Conservation (phyloP, 129 eudicot species). For the Ambrosia trifida region DNA sequence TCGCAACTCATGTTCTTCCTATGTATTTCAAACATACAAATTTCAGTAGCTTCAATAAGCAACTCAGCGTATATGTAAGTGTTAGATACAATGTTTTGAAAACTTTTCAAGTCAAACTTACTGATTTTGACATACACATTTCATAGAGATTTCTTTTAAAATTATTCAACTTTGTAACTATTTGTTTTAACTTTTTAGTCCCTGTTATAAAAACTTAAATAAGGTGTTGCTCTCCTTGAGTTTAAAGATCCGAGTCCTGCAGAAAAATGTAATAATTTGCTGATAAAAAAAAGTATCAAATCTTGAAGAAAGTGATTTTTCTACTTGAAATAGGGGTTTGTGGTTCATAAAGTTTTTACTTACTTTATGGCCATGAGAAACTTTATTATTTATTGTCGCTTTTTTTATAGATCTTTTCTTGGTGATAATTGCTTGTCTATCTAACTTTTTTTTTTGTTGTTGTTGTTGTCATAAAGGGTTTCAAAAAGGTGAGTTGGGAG, state of each 20-base stretch:
- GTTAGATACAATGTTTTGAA: not conserved
- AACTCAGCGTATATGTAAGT: constrained; percentile 28
- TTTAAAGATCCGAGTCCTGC: no score
- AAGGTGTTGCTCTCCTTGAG: no score
- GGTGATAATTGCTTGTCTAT: not conserved
- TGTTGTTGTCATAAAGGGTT: constrained; percentile 5
- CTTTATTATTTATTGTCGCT: not conserved
- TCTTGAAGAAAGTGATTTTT: no score
- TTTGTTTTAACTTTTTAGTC: no score
- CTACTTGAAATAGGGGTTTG: no score
- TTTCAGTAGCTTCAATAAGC: constrained; percentile 32
- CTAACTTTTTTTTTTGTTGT: not conserved
- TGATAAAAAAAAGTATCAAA: no score
- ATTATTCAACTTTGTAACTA: no score
- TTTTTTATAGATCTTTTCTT: not conserved
- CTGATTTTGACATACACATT: not conserved
- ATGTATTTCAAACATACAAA: constrained; percentile 27
- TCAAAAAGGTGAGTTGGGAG: constrained; percentile 22
- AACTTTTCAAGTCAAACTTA: not conserved
- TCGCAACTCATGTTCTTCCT: constrained; percentile 21
- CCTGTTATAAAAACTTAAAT: no score
- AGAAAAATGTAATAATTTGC: no score
- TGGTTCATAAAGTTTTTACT: not conserved
- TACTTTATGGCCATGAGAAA: no score
- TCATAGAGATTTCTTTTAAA: not conserved